phyloP scores from a whole-genome alignment of 768 basidiomycete species.

The Tricholoma saponaceum region DNA sequence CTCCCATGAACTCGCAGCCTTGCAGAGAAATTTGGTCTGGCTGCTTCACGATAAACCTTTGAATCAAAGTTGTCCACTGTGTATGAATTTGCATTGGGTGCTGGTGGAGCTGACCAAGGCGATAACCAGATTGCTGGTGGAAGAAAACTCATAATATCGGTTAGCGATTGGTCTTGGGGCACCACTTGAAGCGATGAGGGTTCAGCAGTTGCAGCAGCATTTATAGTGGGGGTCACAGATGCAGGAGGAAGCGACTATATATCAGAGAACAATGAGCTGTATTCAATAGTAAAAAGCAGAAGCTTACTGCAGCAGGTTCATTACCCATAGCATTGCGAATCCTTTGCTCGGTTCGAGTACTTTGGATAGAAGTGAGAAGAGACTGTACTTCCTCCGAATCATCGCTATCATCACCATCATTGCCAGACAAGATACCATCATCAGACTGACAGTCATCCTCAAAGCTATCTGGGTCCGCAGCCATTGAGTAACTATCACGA shows the following conservation, averaged over 20 bases:
- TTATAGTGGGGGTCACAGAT: too few species aligned
- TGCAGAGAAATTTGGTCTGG: too few species aligned
- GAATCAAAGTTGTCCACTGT: background rate
- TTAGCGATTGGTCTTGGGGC: background rate
- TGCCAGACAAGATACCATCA: background rate
- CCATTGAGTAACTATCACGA: too few species aligned
- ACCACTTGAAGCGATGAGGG: too few species aligned
- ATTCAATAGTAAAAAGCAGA: too few species aligned
- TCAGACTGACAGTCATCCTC: background rate
- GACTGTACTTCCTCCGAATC: too few species aligned
- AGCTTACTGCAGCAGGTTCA: background rate
- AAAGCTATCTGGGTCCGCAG: too few species aligned
- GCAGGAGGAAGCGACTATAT: background rate
- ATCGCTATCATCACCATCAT: background rate
- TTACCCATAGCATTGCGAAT: background rate
- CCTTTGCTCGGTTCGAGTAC: background rate
- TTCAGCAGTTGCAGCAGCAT: too few species aligned
- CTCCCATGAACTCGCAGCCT: too few species aligned
- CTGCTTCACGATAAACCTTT: too few species aligned
- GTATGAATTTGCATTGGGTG: background rate
- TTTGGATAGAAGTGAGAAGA: too few species aligned
- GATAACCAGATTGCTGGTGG: background rate
- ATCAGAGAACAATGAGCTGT: background rate
- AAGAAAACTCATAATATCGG: background rate
- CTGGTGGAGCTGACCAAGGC: background rate